Conservation (phyloP, 306 rosid genomes). For the Vigna radiata region DNA sequence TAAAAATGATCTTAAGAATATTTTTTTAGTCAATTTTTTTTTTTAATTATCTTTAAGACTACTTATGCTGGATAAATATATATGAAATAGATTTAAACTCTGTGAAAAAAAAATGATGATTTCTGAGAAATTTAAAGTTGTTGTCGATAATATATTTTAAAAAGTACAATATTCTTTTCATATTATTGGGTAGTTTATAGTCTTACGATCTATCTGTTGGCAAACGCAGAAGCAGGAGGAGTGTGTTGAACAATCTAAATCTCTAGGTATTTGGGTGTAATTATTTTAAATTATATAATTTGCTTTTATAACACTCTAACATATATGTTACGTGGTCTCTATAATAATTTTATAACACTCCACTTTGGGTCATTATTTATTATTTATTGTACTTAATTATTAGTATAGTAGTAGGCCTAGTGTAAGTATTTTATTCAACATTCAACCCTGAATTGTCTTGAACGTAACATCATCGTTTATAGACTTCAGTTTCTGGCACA, state of each 20-base stretch:
- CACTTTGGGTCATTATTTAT: not conserved
- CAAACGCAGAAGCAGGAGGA: too few species aligned
- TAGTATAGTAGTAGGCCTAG: not conserved
- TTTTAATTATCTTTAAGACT: too few species aligned
- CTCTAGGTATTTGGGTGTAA: not conserved
- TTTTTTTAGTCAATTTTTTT: too few species aligned
- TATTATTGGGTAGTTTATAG: not conserved
- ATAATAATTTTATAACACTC: not conserved
- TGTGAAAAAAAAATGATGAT: too few species aligned
- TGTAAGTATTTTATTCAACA: conserved; percentile 1
- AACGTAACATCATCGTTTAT: not conserved
- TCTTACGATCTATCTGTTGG: too few species aligned
- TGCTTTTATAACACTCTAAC: not conserved
- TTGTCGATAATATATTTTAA: too few species aligned
- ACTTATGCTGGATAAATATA: too few species aligned
- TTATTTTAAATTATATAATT: not conserved
- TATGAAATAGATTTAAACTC: too few species aligned
- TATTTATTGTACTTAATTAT: not conserved
- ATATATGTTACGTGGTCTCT: not conserved
- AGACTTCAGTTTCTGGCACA: not conserved
- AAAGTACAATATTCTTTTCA: not conserved
- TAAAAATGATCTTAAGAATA: too few species aligned
- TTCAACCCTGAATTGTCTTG: conserved; percentile 2
- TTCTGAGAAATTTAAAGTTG: too few species aligned
- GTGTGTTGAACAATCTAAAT: not conserved